Base-by-base conservation (phyloP, 2,329 filamentous ascomycete genomes). In the Lecanosticta acicola region DNA sequence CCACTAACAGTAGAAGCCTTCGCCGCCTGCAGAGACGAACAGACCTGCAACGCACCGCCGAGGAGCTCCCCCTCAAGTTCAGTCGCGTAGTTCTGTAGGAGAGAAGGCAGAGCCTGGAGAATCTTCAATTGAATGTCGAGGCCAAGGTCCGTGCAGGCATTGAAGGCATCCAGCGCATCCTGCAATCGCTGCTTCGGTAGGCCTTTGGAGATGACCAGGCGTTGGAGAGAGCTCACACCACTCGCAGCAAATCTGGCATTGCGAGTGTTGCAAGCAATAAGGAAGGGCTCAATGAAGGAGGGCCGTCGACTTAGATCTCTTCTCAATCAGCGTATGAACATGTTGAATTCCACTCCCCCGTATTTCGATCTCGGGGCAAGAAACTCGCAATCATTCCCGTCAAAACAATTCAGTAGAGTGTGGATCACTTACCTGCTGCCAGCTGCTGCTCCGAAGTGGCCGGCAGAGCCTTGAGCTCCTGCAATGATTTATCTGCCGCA, bases 51-150 rank as follows among this genome's bases (percentile, higher is more conserved):
- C 0, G 87, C 81, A 8, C 81, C 87, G 20, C 88, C 85, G 32
- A 98, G 75, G 26, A 94, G 72, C 49, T 91, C 85, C 1, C 86
- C 88, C 49, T 84, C 82, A 32, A 98, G 72, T 46, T 94, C 85
- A 29, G 78, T 75, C 0, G 87, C 81, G 68, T 97, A 97, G 59
- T 95, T 94, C 57, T 96, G 90, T 18, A 97, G 70, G 29, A 98
- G 69, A 1, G 89, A 87, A 3, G 93, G 93, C 13, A 98, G 70
- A 1, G 89, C 88, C 66, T 98, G 93, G 11, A 98, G 72, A 42
- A 97, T 93, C 68, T 97, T 97, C 56, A 98, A 79, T 63, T 98
- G 93, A 2, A 96, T 85, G 69, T 98, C 93, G 48, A 95, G 72
- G 41, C 75, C 66, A 74, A 89, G 56, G 53, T 71, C 71, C 36